Evolutionary conservation across 352 stramenopile genomes (phyloP), one percentile per base, ranked within the genome.

Genomic region (Globisporangium spinosum): DNA sequence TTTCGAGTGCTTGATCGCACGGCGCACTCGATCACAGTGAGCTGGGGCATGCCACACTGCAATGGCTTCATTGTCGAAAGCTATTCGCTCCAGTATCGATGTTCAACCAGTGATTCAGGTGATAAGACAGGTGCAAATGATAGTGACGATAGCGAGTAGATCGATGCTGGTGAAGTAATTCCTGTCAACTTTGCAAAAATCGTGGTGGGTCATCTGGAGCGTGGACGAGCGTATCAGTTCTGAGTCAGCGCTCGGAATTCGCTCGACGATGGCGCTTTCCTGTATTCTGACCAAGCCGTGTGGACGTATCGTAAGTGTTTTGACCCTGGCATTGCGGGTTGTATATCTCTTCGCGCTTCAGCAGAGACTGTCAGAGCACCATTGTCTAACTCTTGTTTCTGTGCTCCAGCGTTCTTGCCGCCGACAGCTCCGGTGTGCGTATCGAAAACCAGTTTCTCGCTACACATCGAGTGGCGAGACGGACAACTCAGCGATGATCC

Each of bases 41-140:
- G 65, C 9, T 89, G 81, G 81, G 67, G 72, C 22, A 77, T 76
- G 17, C 81, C 81, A 0, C 77, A 77, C 3, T 89, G 78, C 57
- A 89, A 88, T 65, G 81, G 81, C 2, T 73, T 82, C 51, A 77
- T 65, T n/a, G 70, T 78, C 6, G 10, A 64, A 1, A 69, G 53
- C 43, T 78, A 72, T 23, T 9, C 20, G 22, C 59, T 78, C 6
- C 62, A 78, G 54, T 70, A 68, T 9, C 57, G 65, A 20, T 57
- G 47, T 17, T 23, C 10, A 1, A 13, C 43, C 12, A 1, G 22
- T 0, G 25, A 9, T n/a, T 15, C 6, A 10, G 3, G 12, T 8
- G 12, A 6, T 51, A 49, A 49, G 13, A 9, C 40, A 57, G n/a
- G 0, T 17, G n/a, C 13, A 15, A 55, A 64, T 13, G 3, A 9